These are phyloP conservation scores for Amanita molliuscula DNA, from an alignment of 768 basidiomycete species.

Conservation along the genomic window DNA sequence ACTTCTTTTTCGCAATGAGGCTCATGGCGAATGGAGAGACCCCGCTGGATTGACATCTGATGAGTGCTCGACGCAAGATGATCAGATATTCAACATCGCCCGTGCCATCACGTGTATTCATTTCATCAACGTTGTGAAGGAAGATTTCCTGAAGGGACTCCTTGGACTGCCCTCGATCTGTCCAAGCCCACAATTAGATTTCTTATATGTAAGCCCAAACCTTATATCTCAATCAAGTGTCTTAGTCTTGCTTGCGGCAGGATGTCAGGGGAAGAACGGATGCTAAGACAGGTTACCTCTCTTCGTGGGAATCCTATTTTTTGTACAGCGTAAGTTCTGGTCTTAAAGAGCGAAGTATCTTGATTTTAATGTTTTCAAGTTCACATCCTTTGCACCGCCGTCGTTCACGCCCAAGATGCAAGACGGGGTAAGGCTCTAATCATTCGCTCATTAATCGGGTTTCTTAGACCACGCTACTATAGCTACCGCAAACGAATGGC, in stretches of 20 bases:
- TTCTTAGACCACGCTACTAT: not conserved
- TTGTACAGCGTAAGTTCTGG: conserved; percentile 10
- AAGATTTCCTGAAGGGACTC: conserved; percentile 18
- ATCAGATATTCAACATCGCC: conserved; percentile 17
- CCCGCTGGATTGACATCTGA: not conserved
- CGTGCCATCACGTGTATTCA: conserved; percentile 16
- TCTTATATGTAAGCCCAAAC: conserved; percentile 7
- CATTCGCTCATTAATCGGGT: not conserved
- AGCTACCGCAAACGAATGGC: not conserved
- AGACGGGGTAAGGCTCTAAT: not conserved
- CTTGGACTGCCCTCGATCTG: conserved; percentile 13
- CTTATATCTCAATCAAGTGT: not conserved
- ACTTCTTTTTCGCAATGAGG: conserved; percentile 12
- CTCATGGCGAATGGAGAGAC: conserved; percentile 12
- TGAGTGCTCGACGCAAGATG: conserved; percentile 11
- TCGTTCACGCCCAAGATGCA: not conserved
- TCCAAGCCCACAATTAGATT: conserved; percentile 9
- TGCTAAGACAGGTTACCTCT: conserved; percentile 9
- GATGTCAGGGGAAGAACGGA: conserved; percentile 5
- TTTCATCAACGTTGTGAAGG: conserved; percentile 16
- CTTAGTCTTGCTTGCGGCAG: not conserved
- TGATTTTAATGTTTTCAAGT: not conserved
- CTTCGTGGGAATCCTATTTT: conserved; percentile 11
- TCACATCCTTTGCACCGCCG: not conserved
- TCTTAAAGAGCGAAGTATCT: not conserved